Base-by-base conservation (phyloP, 2,329 filamentous ascomycete genomes). In the Phyllosticta citrichinensis region DNA sequence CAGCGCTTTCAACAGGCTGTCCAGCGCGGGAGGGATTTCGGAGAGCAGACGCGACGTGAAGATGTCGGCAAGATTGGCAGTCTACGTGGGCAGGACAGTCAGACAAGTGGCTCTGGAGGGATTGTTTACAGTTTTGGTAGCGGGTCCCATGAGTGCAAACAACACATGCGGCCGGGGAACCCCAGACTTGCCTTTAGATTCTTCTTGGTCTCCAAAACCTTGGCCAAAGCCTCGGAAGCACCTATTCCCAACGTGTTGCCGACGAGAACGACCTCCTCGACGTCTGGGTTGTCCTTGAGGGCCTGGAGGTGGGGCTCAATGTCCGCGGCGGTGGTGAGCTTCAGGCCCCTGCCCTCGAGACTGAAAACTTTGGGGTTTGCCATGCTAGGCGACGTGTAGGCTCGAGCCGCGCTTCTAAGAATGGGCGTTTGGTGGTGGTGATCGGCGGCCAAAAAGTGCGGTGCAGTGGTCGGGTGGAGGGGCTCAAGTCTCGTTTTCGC, bases 1-100 rank as follows among this genome's bases (percentile, higher is more conserved):
- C 52, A 97, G 86, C 3, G 93, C 87, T 51, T 87, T 91, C 59
- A 99, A 86, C 55, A 99, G 86, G 62, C 84, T 86, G 54, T 88
- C 89, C 60, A 99, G 84, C 8, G 94, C 93, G 65, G 88, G 87
- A 55, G 94, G 94, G 65, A 99, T 99, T 74, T 99, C 94, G 74
- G 86, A 88, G 64, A 97, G 85, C 54, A 97, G 84, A 66, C 94
- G 90, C 33, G 89, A 90, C 62, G 94, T 99, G 80, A 97, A 99
- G 79, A 99, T 96, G 75, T 99, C 94, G 74, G 92, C 92, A 62
- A 99, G 81, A 77, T 97, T 96, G 71, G 89, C 92, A 70, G 87
- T 80, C 85, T 87, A 68, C 20, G 30, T 9, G 8, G 47, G 19
- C 53, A 22, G 3, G 40, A 17, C 27, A 55, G 35, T 60, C 58